Evolutionary conservation across 768 basidiomycete species (phyloP).

Genomic region (Symmetrospora coprosmae): DNA sequence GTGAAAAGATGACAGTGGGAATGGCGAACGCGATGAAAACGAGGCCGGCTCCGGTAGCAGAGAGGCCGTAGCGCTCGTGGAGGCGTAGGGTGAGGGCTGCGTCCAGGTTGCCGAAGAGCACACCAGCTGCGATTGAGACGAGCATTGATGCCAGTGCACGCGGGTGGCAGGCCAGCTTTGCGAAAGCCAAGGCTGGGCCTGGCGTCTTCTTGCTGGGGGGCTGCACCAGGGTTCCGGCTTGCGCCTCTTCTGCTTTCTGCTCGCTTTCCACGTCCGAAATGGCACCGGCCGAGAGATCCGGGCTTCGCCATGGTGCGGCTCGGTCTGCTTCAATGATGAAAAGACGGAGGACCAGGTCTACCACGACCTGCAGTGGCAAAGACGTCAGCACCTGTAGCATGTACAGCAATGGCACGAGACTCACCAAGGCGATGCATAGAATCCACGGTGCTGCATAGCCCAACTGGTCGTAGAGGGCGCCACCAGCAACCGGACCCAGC

Average conservation of each 20-base stretch:
- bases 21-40: slow-evolving; percentile 21
- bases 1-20: background rate
- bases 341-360: slow-evolving; percentile 26
- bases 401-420: background rate
- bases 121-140: background rate
- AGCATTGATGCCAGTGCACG: slow-evolving; percentile 3
- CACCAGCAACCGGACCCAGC: background rate
- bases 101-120: slow-evolving; percentile 16
- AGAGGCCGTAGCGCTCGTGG: slow-evolving; percentile 16
- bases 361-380: background rate
- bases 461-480: slow-evolving; percentile 14
- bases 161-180: background rate
- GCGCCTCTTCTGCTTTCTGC: too few relatives aligned
- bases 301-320: too few relatives aligned
- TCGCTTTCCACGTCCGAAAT: too few relatives aligned
- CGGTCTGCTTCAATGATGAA: slow-evolving; percentile 25
- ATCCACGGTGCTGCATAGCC: slow-evolving; percentile 28
- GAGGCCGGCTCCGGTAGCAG: slow-evolving; percentile 8
- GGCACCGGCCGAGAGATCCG: too few relatives aligned
- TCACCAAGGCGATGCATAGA: slow-evolving; percentile 21
- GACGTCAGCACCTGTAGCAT: background rate
- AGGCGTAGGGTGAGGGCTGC: slow-evolving; percentile 22
- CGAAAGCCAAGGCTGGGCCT: background rate
- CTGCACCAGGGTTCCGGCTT: too few relatives aligned
- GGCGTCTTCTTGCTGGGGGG: too few relatives aligned